Conservation (phyloP, 768 basidiomycete genomes). For the Imleria badia region DNA sequence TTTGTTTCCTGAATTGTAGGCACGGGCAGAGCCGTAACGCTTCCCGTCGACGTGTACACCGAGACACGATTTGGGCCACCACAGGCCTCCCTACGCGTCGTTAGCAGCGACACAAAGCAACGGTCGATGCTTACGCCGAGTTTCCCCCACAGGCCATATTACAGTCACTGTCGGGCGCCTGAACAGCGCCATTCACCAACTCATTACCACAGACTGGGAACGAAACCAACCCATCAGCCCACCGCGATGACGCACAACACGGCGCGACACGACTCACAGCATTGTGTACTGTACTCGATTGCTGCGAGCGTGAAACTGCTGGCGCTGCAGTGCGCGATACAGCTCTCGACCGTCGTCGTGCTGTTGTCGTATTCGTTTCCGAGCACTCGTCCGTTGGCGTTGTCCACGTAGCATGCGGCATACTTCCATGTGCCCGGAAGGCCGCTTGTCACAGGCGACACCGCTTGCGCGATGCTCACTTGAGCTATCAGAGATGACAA, state of each 20-base stretch:
- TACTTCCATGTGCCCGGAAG: constrained; percentile 61
- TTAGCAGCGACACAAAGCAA: neutral
- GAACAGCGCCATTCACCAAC: too few species aligned
- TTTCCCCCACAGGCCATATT: too few species aligned
- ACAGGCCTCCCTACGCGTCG: constrained; percentile 53
- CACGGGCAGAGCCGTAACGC: constrained; percentile 55
- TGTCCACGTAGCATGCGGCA: constrained; percentile 71
- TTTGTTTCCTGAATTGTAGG: constrained; percentile 53
- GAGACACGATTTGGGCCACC: constrained; percentile 72
- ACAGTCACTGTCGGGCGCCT: too few species aligned
- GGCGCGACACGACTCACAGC: constrained; percentile 39
- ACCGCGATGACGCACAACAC: neutral
- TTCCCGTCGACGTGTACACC: constrained; percentile 56
- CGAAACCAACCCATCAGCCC: neutral
- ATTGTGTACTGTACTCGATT: constrained; percentile 57
- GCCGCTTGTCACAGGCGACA: neutral
- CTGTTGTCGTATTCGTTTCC: constrained; percentile 38
- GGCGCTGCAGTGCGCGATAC: constrained; percentile 56
- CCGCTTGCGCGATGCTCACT: constrained; percentile 15
- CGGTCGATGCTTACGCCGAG: neutral
- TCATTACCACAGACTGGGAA: neutral
- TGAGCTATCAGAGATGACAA: neutral
- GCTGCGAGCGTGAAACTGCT: constrained; percentile 67
- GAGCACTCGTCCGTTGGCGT: constrained; percentile 62
- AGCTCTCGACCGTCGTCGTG: constrained; percentile 57